Base-by-base conservation (phyloP, 164 flowering plant species). In the Tetracentron sinense region DNA sequence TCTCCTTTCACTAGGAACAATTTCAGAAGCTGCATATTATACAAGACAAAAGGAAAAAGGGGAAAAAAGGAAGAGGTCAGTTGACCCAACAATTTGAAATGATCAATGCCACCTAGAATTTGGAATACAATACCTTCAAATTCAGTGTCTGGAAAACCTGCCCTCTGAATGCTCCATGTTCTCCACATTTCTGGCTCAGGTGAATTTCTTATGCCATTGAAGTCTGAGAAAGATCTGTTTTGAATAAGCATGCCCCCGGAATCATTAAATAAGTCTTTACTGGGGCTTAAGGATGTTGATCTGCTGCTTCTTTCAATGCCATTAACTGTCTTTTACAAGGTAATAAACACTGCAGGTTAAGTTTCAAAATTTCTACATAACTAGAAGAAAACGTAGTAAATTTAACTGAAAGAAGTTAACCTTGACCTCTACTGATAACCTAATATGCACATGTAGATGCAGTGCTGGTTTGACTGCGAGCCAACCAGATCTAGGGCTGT, bases 11-110 rank as follows among this genome's bases (percentile, higher is more conserved):
- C 23, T 26, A 30, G 71, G 62, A 62, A 62, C 62, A 69, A 80
- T 73, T 75, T 83, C 89, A 54, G 80, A 89, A 80, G 84, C 89
- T 87, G 78, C 73, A 55, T 30, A 60, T 61, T n/a, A n/a, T n/a
- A n/a, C n/a, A n/a, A 49, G 10, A 60, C 19, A 42, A 10, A n/a
- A 2, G 33, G 28, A 7, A 63, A 38, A 17, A 57, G n/a, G 16
- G 35, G 23, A 35, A 21, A 60, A 19, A 42, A 16, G 30, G n/a
- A n/a, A n/a, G n/a, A n/a, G n/a, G n/a, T n/a, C n/a, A n/a, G n/a
- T n/a, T n/a, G n/a, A n/a, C n/a, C n/a, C n/a, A n/a, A n/a, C n/a
- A n/a, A n/a, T n/a, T n/a, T n/a, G n/a, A n/a, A n/a, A n/a, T n/a
- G n/a, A n/a, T n/a, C n/a, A n/a, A n/a, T n/a, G n/a, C 4, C 31